phyloP scores from a whole-genome alignment of 108 stramenopile genomes.

The Pseudonitzschia pungens region DNA sequence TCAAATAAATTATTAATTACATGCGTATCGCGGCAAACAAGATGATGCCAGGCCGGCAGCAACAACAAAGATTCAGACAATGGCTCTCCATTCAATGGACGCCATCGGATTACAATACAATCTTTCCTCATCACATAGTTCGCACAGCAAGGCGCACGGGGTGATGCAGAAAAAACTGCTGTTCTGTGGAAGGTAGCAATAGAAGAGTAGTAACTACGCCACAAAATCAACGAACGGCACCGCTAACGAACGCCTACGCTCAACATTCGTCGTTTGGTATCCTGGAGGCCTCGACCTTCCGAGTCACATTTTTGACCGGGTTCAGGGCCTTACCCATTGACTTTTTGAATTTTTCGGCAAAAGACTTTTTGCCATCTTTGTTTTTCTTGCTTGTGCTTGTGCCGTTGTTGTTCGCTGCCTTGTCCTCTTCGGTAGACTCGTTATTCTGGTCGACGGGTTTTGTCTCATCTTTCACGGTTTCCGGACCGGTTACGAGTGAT shows the following conservation, averaged over 20 bases:
- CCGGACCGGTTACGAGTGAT: background rate
- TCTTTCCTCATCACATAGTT: background rate
- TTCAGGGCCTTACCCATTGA: background rate
- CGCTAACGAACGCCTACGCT: background rate
- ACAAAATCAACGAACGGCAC: background rate
- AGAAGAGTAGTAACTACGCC: background rate
- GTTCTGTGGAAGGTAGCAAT: background rate
- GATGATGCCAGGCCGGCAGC: background rate
- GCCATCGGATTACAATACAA: background rate
- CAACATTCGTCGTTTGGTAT: background rate
- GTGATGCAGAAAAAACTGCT: background rate
- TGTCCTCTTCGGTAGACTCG: background rate
- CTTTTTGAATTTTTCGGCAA: background rate
- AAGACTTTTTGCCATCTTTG: background rate
- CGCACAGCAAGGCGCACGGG: background rate
- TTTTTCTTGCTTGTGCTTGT: constrained; percentile 14
- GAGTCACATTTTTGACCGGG: background rate
- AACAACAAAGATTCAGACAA: background rate
- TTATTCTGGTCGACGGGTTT: background rate
- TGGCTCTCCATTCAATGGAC: background rate
- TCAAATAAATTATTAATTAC: background rate
- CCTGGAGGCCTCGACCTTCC: background rate
- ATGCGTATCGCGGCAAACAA: background rate
- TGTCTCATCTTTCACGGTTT: background rate
- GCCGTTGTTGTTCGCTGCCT: background rate